phyloP scores from a whole-genome alignment of 768 basidiomycete species.

The Termitomyces titanicus region DNA sequence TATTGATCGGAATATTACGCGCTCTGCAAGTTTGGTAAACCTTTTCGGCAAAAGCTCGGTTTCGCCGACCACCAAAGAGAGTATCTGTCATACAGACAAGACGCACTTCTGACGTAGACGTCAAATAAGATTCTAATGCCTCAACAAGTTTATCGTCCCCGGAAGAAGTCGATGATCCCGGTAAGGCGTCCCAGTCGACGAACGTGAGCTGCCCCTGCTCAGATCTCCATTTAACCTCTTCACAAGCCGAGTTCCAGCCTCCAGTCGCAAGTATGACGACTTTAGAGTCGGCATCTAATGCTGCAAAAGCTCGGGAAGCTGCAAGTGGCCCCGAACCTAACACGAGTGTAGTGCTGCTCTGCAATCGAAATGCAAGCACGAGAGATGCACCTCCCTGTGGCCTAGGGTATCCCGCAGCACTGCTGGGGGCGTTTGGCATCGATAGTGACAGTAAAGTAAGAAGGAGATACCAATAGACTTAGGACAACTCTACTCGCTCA shows the following conservation, averaged over 20 bases:
- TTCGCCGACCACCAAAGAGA: constrained; percentile 43
- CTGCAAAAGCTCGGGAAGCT: constrained; percentile 77
- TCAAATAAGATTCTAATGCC: constrained; percentile 47
- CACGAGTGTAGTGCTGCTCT: constrained; percentile 55
- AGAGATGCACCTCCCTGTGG: constrained; percentile 69
- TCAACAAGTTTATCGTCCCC: constrained; percentile 33
- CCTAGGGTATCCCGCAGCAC: constrained; percentile 26
- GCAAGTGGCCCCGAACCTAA: constrained; percentile 79
- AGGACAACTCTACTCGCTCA: too few relatives aligned
- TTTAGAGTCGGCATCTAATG: constrained; percentile 73
- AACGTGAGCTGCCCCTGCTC: constrained; percentile 52
- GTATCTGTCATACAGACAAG: constrained; percentile 87
- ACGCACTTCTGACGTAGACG: constrained; percentile 23
- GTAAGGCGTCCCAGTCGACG: constrained; percentile 49
- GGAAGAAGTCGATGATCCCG: constrained; percentile 28
- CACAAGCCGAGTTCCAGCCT: constrained; percentile 48
- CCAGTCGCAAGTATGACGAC: constrained; percentile 65
- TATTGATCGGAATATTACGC: constrained; percentile 72
- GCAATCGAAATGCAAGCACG: constrained; percentile 69
- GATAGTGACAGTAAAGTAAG: constrained; percentile 1
- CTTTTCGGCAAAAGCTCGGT: constrained; percentile 47
- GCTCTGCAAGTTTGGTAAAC: constrained; percentile 54
- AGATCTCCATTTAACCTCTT: constrained; percentile 68
- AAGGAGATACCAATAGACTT: neutral
- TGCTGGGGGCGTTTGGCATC: constrained; percentile 11